Evolutionary conservation across 768 basidiomycete species (phyloP), one percentile per base, ranked within the genome.

Genomic region (Mycena crocata): DNA sequence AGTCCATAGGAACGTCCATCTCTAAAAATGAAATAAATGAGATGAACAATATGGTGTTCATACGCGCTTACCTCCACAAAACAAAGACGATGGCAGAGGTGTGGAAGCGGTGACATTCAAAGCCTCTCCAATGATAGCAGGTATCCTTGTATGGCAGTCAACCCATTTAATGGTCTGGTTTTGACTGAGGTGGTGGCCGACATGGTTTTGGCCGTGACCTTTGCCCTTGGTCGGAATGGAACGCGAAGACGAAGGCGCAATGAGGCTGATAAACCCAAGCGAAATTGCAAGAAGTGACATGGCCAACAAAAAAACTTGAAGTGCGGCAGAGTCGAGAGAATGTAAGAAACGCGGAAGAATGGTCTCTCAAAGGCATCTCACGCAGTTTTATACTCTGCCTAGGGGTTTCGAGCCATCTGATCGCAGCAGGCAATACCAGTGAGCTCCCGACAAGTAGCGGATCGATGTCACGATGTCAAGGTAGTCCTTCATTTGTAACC

Each of bases 1-100:
- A 73, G 51, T 73, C 72, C 70, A 73, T 66, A 26, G 72, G 72
- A n/a, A 73, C 72, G 42, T 73, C 68, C 26, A 73, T 42, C 42
- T 67, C 67, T 49, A 21, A 2, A 32, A 28, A 49, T 23, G 23
- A 13, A 6, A 26, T 37, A 13, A 28, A 64, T 54, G 15, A 54
- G 48, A 31, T 30, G 30, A 9, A 66, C 46, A 9, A 59, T 32
- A 23, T n/a, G 30, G 15, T 17, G 17, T 13, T 32, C 32, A 15
- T 49, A 23, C n/a, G n/a, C 17, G n/a, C 30, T 12, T 21, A 32
- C 48, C 48, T 49, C 48, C 48, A 32, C 48, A 49, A 21, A 28
- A 28, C 30, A 54, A 24, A 23, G 34, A 23, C 5, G 32, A 23
- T 3, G 51, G 51, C 34, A 54, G 32, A 10, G 34, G 35, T 23